phyloP scores from a whole-genome alignment of 2,329 filamentous ascomycete genomes.

The Rhinocladiella similis region DNA sequence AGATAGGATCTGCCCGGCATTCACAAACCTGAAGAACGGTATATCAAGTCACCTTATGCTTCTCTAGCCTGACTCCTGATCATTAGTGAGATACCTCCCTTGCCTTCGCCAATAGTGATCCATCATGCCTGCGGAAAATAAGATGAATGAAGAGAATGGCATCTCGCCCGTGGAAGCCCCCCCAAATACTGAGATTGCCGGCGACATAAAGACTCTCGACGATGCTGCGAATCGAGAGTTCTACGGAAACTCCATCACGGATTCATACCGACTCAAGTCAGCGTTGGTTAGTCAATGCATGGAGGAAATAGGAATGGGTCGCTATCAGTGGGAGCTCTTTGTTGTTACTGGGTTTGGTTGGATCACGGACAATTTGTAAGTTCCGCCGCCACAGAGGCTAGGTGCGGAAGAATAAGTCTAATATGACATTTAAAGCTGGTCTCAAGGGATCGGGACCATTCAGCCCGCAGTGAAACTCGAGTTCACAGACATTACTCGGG shows the following conservation, averaged over 20 bases:
- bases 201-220: conserved; percentile 24
- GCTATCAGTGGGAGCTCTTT: conserved; percentile 66
- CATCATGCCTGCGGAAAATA: conserved; percentile 1
- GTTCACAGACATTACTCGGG: conserved; percentile 55
- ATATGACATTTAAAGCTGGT: conserved; percentile 64
- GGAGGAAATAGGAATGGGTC: conserved; percentile 76
- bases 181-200: neutral
- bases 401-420: neutral
- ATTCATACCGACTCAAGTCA: conserved; percentile 73
- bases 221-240: conserved; percentile 38
- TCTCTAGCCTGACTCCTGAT: too few species aligned
- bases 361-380: conserved; percentile 62
- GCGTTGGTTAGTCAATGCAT: conserved; percentile 83
- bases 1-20: too few species aligned
- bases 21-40: too few species aligned
- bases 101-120: too few species aligned
- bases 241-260: conserved; percentile 38
- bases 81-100: too few species aligned
- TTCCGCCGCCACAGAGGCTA: conserved; percentile 14
- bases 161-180: neutral
- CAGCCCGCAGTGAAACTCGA: conserved; percentile 34
- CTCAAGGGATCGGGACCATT: conserved; percentile 34
- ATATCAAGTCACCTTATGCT: too few species aligned
- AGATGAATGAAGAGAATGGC: conserved; percentile 2
- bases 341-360: conserved; percentile 51